Base-by-base conservation (phyloP, 2,329 filamentous ascomycete genomes). In the Pestalotiopsis sp. region DNA sequence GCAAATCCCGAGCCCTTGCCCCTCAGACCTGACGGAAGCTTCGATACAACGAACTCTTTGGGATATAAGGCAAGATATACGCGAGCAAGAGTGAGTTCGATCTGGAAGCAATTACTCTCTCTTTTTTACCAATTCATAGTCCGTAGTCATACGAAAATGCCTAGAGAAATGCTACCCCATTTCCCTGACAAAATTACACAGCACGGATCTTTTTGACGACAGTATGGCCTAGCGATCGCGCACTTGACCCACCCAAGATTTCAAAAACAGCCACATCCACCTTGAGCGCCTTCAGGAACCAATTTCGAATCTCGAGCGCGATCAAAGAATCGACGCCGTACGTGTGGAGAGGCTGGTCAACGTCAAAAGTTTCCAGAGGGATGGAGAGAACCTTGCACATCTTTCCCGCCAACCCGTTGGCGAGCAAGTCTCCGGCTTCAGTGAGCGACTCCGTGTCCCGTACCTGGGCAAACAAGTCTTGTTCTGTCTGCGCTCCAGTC, bases 201-300 rank as follows among this genome's bases (percentile, higher is more conserved):
- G 25, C 25, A 25, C 25, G 25, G 25, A 25, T 25, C 25, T 25
- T 25, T 25, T 25, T 25, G 25, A 25, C 25, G 25, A 25, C 25
- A 25, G 25, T 25, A 25, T 25, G 25, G 25, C 25, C 25, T 25
- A 25, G 25, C 4, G 25, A 25, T 25, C 25, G 25, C 25, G 25
- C 25, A 25, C 25, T 25, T 25, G 25, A 25, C 25, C 25, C 25
- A 4, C 25, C 25, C 4, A 25, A 25, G 25, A 25, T 25, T 45
- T 66, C 63, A 12, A 66, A 31, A 13, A 57, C 63, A 6, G 63
- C 41, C 6, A 66, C 27, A 12, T 66, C 64, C 20, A 60, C 41
- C 68, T 2, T 31, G 62, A 12, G 74, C 73, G 64, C 70, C 31
- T 70, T 73, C 31, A 60, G 58, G 41, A 25, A 52, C 68, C 68